Evolutionary conservation across 2,329 filamentous ascomycete genomes (phyloP), one percentile per base, ranked within the genome.

Genomic region (Sporothrix protearum): DNA sequence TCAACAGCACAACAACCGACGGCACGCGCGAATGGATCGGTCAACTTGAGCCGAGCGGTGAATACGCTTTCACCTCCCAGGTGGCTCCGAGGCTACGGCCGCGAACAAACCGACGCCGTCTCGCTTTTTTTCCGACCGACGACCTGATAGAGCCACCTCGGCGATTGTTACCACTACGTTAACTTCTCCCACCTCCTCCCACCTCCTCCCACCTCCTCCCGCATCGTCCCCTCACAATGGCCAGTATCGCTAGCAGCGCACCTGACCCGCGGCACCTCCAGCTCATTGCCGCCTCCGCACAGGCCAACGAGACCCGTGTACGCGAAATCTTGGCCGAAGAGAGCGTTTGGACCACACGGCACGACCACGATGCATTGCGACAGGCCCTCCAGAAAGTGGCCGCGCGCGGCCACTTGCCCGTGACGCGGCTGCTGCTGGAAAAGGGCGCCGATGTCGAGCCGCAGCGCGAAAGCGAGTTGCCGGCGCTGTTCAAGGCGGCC

Each of bases 401-500:
- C 0, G 77, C 76, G 6, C 80, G 81, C 45, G 80, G 80, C 57
- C 79, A 78, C 47, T 76, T 81, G 53, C 73, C 76, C 14, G 75
- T 83, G 53, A 76, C 81, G 16, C 77, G 77, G 14, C 77, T 82
- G 33, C 77, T 83, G 19, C 79, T 83, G 69, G 76, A 79, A 9
- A 75, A 79, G 59, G 80, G 81, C 71, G 81, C 81, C 64, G 80
- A 80, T 74, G 71, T 79, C 30, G 78, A 82, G 64, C 74, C 80
- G 2, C 77, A 75, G 28, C 77, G 77, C 49, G 78, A 81, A 6
- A 78, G 73, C 57, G 81, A 82, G 70, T 69, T 78, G 28, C 78
- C 81, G 0, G 78, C 81, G 22, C 75, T 83, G 14, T 77, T 79
- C 70, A 80, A 79, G 71, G 81, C 82, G 9, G 80, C 80, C 64